Percentiles rank a stretch among this genome's conserved stretches.
Evolutionary conservation across 305 asterid species (phyloP).

Genomic region (Plantago coronopus): DNA sequence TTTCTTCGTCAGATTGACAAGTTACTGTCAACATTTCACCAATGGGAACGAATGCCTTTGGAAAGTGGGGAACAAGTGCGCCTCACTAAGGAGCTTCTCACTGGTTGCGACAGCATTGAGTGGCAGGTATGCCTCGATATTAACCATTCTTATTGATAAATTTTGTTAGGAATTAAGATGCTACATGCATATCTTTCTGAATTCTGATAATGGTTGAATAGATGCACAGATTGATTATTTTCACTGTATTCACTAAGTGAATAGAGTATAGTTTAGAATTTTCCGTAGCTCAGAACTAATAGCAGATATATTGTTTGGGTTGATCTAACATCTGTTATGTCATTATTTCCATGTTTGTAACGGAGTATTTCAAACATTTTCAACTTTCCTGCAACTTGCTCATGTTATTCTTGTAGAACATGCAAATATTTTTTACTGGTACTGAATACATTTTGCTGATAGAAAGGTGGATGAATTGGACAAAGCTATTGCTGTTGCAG

Average conservation of each 20-base stretch:
- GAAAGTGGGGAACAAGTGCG: constrained; percentile 56
- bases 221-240: neutral
- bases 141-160: constrained; percentile 16
- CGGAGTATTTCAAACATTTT: neutral
- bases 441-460: constrained; percentile 47
- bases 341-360: too few species aligned
- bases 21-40: constrained; percentile 63
- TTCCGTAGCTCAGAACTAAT: neutral
- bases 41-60: constrained; percentile 71
- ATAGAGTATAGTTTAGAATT: neutral
- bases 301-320: constrained; percentile 1
- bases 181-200: constrained; percentile 13
- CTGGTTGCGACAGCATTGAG: constrained; percentile 82
- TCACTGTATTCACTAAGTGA: too few species aligned
- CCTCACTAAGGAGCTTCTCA: constrained; percentile 67
- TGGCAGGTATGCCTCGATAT: constrained; percentile 75
- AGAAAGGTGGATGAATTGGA: constrained; percentile 95
- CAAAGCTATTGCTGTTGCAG: constrained; percentile 78
- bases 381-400: constrained; percentile 6
- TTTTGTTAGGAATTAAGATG: constrained; percentile 8
- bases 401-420: constrained; percentile 7
- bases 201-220: constrained; percentile 5
- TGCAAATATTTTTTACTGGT: constrained; percentile 16
- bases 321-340: neutral
- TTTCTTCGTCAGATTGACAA: constrained; percentile 68